Conservation (phyloP, 345 rosid genomes). For the Clarkia xantiana region DNA sequence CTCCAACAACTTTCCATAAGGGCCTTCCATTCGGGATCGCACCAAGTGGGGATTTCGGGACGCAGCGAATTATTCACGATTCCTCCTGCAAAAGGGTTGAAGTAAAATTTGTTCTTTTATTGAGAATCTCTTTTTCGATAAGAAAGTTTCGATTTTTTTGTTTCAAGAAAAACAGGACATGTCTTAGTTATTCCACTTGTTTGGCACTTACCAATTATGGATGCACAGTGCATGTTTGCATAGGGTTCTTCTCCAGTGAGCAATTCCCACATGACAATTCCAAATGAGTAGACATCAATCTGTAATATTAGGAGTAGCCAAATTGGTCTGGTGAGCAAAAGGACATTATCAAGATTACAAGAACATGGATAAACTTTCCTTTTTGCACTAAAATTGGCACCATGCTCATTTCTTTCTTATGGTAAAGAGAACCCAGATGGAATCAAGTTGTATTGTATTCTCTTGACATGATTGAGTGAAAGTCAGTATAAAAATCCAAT, state of each 20-base stretch:
- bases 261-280: slow-evolving; percentile 38
- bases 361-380: too few species aligned
- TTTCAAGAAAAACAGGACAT: background rate
- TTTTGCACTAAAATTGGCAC: too few species aligned
- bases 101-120: background rate
- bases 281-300: slow-evolving; percentile 38
- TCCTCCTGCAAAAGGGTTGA: slow-evolving; percentile 18
- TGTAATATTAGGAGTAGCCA: slow-evolving; percentile 1
- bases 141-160: background rate
- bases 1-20: slow-evolving; percentile 44
- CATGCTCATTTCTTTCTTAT: too few species aligned
- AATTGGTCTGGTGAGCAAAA: too few species aligned
- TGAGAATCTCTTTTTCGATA: too few species aligned
- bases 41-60: slow-evolving; percentile 30
- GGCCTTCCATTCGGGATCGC: slow-evolving; percentile 32
- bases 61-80: slow-evolving; percentile 19
- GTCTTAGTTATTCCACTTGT: background rate
- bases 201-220: slow-evolving; percentile 22
- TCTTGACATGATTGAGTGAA: too few species aligned
- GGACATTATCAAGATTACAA: too few species aligned
- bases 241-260: slow-evolving; percentile 40
- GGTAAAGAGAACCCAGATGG: too few species aligned
- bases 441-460: too few species aligned
- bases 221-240: slow-evolving; percentile 18
- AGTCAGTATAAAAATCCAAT: too few species aligned